These are phyloP conservation scores for Phaeodactylum tricornutum DNA, from an alignment of 108 stramenopile species.

Conservation along the genomic window DNA sequence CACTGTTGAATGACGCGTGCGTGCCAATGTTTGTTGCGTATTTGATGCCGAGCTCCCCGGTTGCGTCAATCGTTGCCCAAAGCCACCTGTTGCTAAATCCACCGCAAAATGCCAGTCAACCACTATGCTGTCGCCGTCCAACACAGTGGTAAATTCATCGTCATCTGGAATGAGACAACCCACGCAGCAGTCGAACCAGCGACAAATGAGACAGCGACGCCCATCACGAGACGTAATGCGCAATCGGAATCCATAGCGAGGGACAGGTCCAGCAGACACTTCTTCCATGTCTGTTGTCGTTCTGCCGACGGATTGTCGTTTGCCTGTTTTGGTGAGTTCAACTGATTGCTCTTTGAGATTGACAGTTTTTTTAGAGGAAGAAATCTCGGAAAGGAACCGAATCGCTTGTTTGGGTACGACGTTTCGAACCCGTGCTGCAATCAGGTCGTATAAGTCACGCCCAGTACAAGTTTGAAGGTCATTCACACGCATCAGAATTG, in stretches of 20 bases:
- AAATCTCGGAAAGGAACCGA: conserved; percentile 13
- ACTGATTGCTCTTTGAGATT: conserved; percentile 5
- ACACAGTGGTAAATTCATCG: conserved; percentile 55
- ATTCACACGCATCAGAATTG: conserved; percentile 59
- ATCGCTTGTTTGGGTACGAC: conserved; percentile 46
- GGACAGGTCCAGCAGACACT: conserved; percentile 61
- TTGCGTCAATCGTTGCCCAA: conserved; percentile 38
- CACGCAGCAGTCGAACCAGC: conserved; percentile 80
- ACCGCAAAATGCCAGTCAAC: conserved; percentile 87
- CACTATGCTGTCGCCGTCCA: conserved; percentile 73
- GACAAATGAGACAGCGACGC: conserved; percentile 63
- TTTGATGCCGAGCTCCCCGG: conserved; percentile 9
- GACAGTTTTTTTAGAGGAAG: neutral
- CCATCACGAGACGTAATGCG: conserved; percentile 70
- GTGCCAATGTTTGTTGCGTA: conserved; percentile 16
- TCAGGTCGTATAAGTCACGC: conserved; percentile 58
- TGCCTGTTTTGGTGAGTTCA: conserved; percentile 20
- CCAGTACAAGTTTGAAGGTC: conserved; percentile 65
- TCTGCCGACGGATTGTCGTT: too few relatives aligned
- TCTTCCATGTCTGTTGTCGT: conserved; percentile 60
- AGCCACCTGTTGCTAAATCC: conserved; percentile 63
- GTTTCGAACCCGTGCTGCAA: conserved; percentile 46
- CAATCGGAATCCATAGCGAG: conserved; percentile 76
- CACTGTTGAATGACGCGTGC: neutral
- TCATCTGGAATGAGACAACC: conserved; percentile 83